Base-by-base conservation (phyloP, 2,329 filamentous ascomycete genomes). In the Clonostachys rosea region DNA sequence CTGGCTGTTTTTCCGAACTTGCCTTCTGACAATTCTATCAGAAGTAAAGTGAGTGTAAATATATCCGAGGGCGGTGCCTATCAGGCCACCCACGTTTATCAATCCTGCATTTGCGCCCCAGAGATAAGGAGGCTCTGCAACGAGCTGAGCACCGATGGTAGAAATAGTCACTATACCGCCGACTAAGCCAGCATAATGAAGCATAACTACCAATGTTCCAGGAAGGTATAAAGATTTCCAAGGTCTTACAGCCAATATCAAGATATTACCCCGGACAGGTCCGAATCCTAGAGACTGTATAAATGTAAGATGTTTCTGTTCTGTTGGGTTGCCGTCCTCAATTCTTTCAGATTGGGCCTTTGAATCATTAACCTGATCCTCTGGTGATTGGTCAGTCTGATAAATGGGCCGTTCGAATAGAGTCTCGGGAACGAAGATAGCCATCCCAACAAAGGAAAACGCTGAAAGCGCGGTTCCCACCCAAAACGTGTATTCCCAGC, bases 101-200 rank as follows among this genome's bases (percentile, higher is more conserved):
- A 69, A 51, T 0, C 66, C 66, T 0, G 57, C 53, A 13, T 67
- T 59, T 1, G 47, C 47, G 0, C 63, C 62, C 66, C 65, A 69
- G 0, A 57, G 47, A 45, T 69, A 69, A 0, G 66, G 66, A 0
- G 60, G 61, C 1, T 43, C 41, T 1, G 51, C 48, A 2, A 69
- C 56, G 0, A 66, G 20, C 20, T 63, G 52, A 0, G 66, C 58
- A 0, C 64, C 66, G 1, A 68, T 56, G 2, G 61, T 62, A 0
- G 64, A 65, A 3, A 69, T 60, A 1, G 65, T 61, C 2, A 65
- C 58, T 3, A 64, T 57, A 4, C 59, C 60, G 3, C 66, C 66
- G 0, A 69, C 62, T 0, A 69, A 54, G 0, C 64, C 63, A 10
- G 62, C 63, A 33, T 68, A 69, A 43, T 67, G 65, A 4, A 67